phyloP scores from a whole-genome alignment of 2,329 filamentous ascomycete genomes.

The Didymella exigua region DNA sequence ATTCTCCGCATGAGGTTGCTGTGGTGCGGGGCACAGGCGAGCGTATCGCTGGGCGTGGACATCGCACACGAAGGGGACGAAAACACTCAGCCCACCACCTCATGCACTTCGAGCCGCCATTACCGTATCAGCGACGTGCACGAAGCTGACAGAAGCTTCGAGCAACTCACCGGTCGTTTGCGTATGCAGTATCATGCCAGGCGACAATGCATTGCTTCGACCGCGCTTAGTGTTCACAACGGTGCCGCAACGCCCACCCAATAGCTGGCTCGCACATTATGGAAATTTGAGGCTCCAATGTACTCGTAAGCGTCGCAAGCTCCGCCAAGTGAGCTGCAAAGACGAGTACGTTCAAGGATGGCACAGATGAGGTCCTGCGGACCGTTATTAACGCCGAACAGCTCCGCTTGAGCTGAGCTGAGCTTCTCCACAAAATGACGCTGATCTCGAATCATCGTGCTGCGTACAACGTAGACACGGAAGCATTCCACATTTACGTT shows the following conservation, averaged over 20 bases:
- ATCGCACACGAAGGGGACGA: conserved; percentile 9
- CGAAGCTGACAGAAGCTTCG: conserved; percentile 15
- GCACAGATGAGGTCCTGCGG: neutral
- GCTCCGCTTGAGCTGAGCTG: neutral
- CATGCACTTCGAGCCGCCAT: conserved; percentile 6
- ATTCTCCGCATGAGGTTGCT: neutral
- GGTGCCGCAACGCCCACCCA: neutral
- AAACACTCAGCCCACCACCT: conserved; percentile 10
- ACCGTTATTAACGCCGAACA: neutral
- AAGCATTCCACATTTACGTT: conserved; percentile 3
- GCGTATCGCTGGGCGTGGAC: conserved; percentile 9
- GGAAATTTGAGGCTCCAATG: neutral
- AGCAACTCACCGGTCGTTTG: conserved; percentile 2
- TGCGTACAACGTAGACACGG: conserved; percentile 3
- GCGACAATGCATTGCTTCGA: neutral
- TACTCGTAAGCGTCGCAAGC: neutral
- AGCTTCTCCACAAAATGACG: conserved; percentile 27
- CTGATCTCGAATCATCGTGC: conserved; percentile 2
- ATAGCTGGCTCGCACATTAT: neutral
- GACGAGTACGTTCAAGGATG: neutral
- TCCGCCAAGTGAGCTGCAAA: neutral
- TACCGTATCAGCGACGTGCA: conserved; percentile 14
- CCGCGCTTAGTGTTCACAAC: conserved; percentile 1
- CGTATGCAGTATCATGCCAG: neutral
- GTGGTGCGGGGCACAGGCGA: conserved; percentile 13